phyloP scores from a whole-genome alignment of 2,329 filamentous ascomycete species.

The Ophiobolus disseminans region DNA sequence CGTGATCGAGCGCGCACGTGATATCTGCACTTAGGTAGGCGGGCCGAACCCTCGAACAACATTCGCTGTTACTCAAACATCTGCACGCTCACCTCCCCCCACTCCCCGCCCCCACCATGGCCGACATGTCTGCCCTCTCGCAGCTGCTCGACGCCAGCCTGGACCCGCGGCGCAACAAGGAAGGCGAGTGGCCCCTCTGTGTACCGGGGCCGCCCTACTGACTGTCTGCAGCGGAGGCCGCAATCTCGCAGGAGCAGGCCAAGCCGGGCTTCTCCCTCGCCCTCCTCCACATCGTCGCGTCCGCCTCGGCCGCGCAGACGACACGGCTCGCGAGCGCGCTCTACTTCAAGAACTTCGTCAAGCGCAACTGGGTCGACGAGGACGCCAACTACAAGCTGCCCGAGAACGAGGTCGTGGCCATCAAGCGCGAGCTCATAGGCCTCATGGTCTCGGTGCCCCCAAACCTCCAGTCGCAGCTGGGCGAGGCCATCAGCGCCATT shows the following conservation, averaged over 20 bases:
- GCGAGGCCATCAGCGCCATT: slow-evolving; percentile 95
- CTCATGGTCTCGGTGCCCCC: slow-evolving; percentile 93
- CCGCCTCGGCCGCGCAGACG: slow-evolving; percentile 72
- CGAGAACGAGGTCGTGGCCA: slow-evolving; percentile 79
- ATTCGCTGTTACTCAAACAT: too few relatives aligned
- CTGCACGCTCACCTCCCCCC: slow-evolving; percentile 7
- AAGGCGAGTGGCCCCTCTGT: slow-evolving; percentile 67
- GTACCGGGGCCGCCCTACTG: slow-evolving; percentile 20
- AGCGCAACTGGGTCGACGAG: slow-evolving; percentile 92
- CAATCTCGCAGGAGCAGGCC: slow-evolving; percentile 78
- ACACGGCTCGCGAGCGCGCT: slow-evolving; percentile 87
- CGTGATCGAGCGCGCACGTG: too few relatives aligned
- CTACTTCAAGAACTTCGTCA: slow-evolving; percentile 98
- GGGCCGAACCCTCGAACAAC: too few relatives aligned
- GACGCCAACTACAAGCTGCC: slow-evolving; percentile 92
- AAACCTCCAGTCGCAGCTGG: slow-evolving; percentile 89
- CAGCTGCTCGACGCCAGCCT: slow-evolving; percentile 90
- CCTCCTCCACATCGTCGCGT: slow-evolving; percentile 88
- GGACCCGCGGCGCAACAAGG: slow-evolving; percentile 84
- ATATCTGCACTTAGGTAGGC: too few relatives aligned
- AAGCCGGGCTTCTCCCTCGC: slow-evolving; percentile 85
- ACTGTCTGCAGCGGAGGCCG: slow-evolving; percentile 72
- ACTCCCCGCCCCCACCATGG: slow-evolving; percentile 55
- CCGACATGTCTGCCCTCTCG: slow-evolving; percentile 70
- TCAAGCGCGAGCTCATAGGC: slow-evolving; percentile 94